Conservation (phyloP, 1,284 basidiomycete species). For the Fomitiporia mediterranea region DNA sequence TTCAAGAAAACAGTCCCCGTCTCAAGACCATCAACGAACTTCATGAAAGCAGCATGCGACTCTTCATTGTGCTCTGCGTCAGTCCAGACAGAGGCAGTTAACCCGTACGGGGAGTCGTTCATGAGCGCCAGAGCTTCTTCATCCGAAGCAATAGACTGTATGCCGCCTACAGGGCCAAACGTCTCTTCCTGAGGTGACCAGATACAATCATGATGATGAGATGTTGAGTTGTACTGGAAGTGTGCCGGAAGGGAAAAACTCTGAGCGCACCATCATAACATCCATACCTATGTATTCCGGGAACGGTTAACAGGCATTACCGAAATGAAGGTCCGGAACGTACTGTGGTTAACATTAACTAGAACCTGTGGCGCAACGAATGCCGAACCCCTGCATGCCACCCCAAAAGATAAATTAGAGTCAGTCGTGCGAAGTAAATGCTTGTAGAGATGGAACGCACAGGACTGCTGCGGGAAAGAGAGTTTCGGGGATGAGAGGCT, state of each 20-base stretch:
- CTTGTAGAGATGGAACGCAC: slow-evolving; percentile 37
- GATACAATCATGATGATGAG: no score
- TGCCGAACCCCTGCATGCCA: slow-evolving; percentile 58
- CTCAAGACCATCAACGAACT: slow-evolving; percentile 70
- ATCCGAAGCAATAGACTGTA: slow-evolving; percentile 79
- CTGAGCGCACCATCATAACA: slow-evolving; percentile 67
- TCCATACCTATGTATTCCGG: slow-evolving; percentile 90
- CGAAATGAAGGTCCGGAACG: slow-evolving; percentile 27
- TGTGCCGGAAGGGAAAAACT: neutral
- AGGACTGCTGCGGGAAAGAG: slow-evolving; percentile 65
- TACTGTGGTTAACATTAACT: slow-evolving; percentile 82
- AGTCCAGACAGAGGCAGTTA: slow-evolving; percentile 94
- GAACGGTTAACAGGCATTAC: neutral
- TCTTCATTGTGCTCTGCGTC: slow-evolving; percentile 54
- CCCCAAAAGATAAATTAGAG: neutral
- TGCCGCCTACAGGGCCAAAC: slow-evolving; percentile 88
- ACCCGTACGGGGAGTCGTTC: slow-evolving; percentile 95
- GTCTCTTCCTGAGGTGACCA: slow-evolving; percentile 74
- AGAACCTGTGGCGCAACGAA: slow-evolving; percentile 89
- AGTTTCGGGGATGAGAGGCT: slow-evolving; percentile 65
- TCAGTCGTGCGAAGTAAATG: neutral
- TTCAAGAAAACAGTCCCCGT: slow-evolving; percentile 93
- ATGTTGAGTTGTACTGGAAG: no score
- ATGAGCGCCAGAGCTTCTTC: slow-evolving; percentile 84
- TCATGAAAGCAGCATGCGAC: slow-evolving; percentile 65